Percentiles rank a stretch among this genome's conserved stretches.
phyloP scores from a whole-genome alignment of 1,284 basidiomycete species.

The Fomes fomentarius region DNA sequence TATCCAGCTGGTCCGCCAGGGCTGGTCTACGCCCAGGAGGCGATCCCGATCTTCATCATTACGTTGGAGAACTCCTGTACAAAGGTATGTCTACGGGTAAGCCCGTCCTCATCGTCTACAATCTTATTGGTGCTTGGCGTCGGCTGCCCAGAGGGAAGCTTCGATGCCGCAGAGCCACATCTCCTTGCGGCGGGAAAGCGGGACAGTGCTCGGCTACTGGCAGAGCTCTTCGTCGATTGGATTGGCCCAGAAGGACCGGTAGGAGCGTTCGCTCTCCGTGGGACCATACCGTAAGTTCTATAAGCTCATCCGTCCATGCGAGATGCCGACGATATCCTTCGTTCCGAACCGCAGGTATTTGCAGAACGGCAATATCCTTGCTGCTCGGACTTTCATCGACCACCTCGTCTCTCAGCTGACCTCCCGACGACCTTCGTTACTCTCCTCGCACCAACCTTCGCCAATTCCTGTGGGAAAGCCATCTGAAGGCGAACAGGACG shows the following conservation, averaged over 20 bases:
- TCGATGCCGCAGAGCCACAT: constrained; percentile 77
- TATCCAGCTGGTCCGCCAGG: constrained; percentile 78
- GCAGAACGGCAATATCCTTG: constrained; percentile 86
- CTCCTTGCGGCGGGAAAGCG: constrained; percentile 84
- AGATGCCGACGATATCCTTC: constrained; percentile 3
- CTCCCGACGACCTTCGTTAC: constrained; percentile 41
- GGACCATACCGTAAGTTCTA: constrained; percentile 77
- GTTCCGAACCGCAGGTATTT: constrained; percentile 60
- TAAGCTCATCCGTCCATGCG: background rate
- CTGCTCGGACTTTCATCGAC: constrained; percentile 82
- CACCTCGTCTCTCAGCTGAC: constrained; percentile 71
- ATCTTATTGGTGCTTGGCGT: constrained; percentile 8
- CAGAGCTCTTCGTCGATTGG: constrained; percentile 87
- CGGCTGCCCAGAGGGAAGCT: constrained; percentile 64
- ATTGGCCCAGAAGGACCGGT: constrained; percentile 46
- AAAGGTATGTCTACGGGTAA: constrained; percentile 61
- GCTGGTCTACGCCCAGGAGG: constrained; percentile 79
- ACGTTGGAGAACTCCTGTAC: constrained; percentile 85
- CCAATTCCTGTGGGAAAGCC: constrained; percentile 43
- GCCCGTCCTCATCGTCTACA: constrained; percentile 5
- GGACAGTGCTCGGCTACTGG: constrained; percentile 85
- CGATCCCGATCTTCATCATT: constrained; percentile 85
- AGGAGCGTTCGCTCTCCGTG: constrained; percentile 81
- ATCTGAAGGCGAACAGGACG: constrained; percentile 47
- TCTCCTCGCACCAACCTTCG: constrained; percentile 45